Evolutionary conservation across 2,329 filamentous ascomycete species (phyloP), one percentile per base, ranked within the genome.

Genomic region (Penicillium digitatum): DNA sequence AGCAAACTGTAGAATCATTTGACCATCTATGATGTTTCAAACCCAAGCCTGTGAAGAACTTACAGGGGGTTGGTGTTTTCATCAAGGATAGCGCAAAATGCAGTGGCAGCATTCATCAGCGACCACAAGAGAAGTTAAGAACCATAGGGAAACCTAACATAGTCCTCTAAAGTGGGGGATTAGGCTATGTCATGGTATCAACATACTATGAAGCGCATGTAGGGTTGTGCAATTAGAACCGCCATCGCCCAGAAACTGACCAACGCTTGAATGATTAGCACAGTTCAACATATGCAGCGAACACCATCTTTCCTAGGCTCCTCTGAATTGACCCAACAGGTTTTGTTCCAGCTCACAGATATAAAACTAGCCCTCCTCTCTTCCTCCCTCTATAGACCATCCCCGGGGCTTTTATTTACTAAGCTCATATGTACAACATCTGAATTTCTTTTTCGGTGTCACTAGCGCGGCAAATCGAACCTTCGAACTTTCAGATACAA

Each of bases 1-100:
- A 58, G 53, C 43, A 61, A 58, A 27, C 53, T 62, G 24, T 62
- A 24, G 6, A 7, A 32, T 53, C n/a, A 14, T 31, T 14, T 16
- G n/a, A 16, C 24, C 9, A 34, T 16, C n/a, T 27, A 42, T 11
- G 5, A 12, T n/a, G 3, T 2, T 18, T 27, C 8, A 7, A 27
- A 7, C 18, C 2, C 2, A 42, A 27, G 9, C 24, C 39, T 12
- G 20, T 9, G 6, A 22, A 4, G 11, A 22, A 22, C 20, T 1
- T 16, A 2, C 12, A 9, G 20, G 10, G 12, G 22, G 9, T 11
- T 16, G 18, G 16, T 26, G 22, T n/a, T 42, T 26, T 16, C 14
- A 26, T 42, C 39, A 11, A 42, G 16, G 26, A 42, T 27, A 4
- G 24, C 10, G 5, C 24, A n/a, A 10, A 9, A 16, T 40, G 20